Evolutionary conservation across 139 green algal species (phyloP).

Genomic region (Mesostigma viride): DNA sequence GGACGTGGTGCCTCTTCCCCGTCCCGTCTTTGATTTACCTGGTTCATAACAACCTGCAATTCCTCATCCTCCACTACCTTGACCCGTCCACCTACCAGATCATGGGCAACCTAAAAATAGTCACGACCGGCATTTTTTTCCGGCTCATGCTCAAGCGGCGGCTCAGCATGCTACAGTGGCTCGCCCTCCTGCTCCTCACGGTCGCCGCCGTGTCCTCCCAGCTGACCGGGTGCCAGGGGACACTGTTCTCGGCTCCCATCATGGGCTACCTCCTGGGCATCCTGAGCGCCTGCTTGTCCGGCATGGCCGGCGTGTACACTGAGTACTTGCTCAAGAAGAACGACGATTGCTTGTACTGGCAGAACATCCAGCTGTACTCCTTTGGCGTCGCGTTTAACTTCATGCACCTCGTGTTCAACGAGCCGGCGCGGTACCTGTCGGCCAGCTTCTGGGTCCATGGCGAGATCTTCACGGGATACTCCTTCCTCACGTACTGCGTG

Average conservation of each 20-base stretch:
- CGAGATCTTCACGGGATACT: constrained; percentile 44
- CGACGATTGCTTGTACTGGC: constrained; percentile 32
- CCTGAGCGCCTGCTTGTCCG: constrained; percentile 11
- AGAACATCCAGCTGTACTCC: constrained; percentile 37
- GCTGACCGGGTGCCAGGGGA: constrained; percentile 19
- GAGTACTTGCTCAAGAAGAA: constrained; percentile 33
- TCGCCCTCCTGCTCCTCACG: constrained; percentile 35
- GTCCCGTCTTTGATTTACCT: constrained; percentile 56
- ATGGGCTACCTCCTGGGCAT: constrained; percentile 17
- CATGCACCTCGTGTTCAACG: background rate
- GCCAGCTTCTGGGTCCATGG: too few species aligned
- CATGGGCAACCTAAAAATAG: constrained; percentile 60
- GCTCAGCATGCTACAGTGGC: constrained; percentile 24
- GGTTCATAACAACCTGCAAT: constrained; percentile 56
- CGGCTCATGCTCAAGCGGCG: constrained; percentile 21
- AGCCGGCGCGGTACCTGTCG: background rate
- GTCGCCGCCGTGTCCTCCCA: constrained; percentile 43
- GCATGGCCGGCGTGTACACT: constrained; percentile 27
- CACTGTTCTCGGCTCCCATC: background rate
- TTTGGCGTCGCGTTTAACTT: constrained; percentile 13
- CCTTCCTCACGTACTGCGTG: constrained; percentile 39
- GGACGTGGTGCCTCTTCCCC: constrained; percentile 33
- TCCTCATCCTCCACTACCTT: constrained; percentile 42
- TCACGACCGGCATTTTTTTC: constrained; percentile 50
- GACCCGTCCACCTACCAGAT: constrained; percentile 56